These are phyloP conservation scores for Myriosclerotinia scirpicola DNA, from an alignment of 2,329 filamentous ascomycete genomes.

Conservation along the genomic window DNA sequence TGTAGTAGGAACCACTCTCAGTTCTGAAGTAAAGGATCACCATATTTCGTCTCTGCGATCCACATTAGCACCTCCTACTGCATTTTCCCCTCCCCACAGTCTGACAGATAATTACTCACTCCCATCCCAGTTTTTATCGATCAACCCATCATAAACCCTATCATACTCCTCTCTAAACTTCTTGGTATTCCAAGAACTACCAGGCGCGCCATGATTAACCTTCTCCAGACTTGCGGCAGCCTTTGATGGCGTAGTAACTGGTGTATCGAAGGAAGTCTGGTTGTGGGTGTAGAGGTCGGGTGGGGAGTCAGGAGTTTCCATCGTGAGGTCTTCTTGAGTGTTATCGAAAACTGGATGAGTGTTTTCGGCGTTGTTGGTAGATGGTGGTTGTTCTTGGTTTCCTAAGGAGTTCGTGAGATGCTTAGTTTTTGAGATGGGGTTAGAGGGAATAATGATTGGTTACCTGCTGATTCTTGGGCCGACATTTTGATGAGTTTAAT, in stretches of 20 bases:
- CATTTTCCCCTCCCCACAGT: neutral
- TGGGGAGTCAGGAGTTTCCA: conserved; percentile 38
- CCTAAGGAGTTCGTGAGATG: conserved; percentile 6
- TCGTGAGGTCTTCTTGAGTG: conserved; percentile 29
- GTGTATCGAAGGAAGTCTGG: conserved; percentile 1
- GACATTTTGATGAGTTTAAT: conserved; percentile 10
- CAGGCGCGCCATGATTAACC: conserved; percentile 44
- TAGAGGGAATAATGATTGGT: conserved; percentile 3
- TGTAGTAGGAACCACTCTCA: neutral
- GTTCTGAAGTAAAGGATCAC: conserved; percentile 12
- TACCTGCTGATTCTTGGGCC: conserved; percentile 15
- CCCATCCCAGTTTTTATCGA: conserved; percentile 53
- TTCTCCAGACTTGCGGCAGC: conserved; percentile 25
- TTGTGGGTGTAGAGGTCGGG: conserved; percentile 24
- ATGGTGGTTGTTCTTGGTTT: neutral
- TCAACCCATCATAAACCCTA: conserved; percentile 48
- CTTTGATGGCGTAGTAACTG: conserved; percentile 20
- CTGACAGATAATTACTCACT: conserved; percentile 41
- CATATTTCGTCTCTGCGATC: conserved; percentile 18
- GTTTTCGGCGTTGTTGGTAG: neutral
- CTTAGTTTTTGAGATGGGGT: neutral
- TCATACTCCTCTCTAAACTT: conserved; percentile 57
- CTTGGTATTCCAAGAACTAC: conserved; percentile 55
- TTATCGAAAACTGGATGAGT: conserved; percentile 1
- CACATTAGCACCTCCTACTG: conserved; percentile 3